Evolutionary conservation across 495 filamentous ascomycete species (phyloP), one percentile per base, ranked within the genome.

Genomic region (Podospora didyma): DNA sequence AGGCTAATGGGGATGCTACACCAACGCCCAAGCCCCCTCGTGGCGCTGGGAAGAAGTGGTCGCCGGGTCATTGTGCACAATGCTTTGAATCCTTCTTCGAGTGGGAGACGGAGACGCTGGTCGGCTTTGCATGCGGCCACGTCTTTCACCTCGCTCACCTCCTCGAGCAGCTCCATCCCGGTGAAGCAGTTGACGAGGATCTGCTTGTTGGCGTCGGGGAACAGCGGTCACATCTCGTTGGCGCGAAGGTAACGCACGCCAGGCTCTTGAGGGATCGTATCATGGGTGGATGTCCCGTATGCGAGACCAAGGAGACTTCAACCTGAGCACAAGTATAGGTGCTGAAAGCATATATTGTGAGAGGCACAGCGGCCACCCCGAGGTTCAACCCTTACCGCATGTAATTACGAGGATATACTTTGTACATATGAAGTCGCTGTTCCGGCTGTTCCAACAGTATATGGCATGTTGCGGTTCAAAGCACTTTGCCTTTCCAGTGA

Each of bases 61-160:
- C 71, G 51, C 73, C 75, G 1, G 82, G 82, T 1, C 79, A 82
- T 62, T 86, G 88, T 59, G 83, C 83, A 6, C 78, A 82, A 5
- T 92, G 89, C 64, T 75, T 79, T 35, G 77, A 80, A 49, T 70
- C 82, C 1, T 87, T 89, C 63, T 64, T 72, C 26, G 73, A 76
- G 56, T 70, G 64, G 82, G 89, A 92, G 64, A 78, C 73, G 49
- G 85, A 93, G 59, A 89, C 89, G 7, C 82, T 98, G 9, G 81
- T 97, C 7, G 92, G 89, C 28, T 98, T 97, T 60, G 88, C 89
- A 5, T 98, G 94, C 69, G 87, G 89, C 1, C 92, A 98, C 64
- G 81, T 92, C 28, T 98, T 92, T 72, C 94, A 98, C 61, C 76
- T 97, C 7, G 79, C 84, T 9, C 94, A 96, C 64, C 72, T 98